These are phyloP conservation scores for Dactylella cylindrospora DNA, from an alignment of 2,329 filamentous ascomycete species.

Conservation along the genomic window DNA sequence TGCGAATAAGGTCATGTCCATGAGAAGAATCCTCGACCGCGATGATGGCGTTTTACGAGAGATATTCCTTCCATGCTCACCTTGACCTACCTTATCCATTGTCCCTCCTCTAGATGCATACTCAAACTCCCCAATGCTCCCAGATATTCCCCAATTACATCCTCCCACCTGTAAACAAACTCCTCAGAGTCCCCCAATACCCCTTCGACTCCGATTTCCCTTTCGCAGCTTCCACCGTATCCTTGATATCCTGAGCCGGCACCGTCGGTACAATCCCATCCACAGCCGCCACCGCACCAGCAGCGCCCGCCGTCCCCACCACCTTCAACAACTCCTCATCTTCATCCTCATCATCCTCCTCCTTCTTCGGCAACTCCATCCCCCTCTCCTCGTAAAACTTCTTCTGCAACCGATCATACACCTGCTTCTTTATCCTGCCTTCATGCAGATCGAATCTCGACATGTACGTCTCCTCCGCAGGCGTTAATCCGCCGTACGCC, in stretches of 20 bases:
- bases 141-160: conserved; percentile 4
- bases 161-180: conserved; percentile 28
- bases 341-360: conserved; percentile 28
- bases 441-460: conserved; percentile 37
- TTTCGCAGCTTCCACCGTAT: conserved; percentile 16
- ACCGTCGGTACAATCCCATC: conserved; percentile 37
- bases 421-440: conserved; percentile 30
- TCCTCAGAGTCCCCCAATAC: conserved; percentile 36
- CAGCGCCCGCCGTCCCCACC: conserved; percentile 20
- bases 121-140: not conserved
- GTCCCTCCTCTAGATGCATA: not conserved
- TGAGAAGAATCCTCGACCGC: too few relatives aligned
- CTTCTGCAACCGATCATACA: conserved; percentile 37
- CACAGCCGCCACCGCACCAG: conserved; percentile 21
- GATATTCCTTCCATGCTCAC: not conserved
- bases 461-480: conserved; percentile 47
- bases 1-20: too few relatives aligned
- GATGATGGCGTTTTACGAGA: too few relatives aligned
- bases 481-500: conserved; percentile 47
- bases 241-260: conserved; percentile 22
- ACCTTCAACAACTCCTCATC: conserved; percentile 16
- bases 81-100: conserved; percentile 19
- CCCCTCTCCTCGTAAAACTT: conserved; percentile 40
- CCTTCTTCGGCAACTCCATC: conserved; percentile 35
- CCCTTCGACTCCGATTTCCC: conserved; percentile 36